Evolutionary conservation across 805 yeast species (phyloP).

Genomic region (Barnettozyma siamensis): DNA sequence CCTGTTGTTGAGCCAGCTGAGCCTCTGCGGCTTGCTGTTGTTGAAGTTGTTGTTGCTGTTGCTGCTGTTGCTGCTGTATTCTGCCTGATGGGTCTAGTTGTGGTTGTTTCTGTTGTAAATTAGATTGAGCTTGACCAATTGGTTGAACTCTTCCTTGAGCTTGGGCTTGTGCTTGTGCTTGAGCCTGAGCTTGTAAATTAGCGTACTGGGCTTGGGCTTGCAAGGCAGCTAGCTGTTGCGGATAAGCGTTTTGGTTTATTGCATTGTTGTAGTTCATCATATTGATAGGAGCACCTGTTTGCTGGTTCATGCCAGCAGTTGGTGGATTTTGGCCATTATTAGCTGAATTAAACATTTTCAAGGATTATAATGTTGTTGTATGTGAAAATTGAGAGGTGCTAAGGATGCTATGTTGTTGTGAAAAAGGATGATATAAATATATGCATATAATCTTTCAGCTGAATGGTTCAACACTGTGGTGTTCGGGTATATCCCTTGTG

Average conservation of each 20-base stretch:
- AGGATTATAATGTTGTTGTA: background rate
- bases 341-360: slow-evolving; percentile 1
- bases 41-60: slow-evolving; percentile 2
- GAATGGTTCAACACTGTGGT: too few species aligned
- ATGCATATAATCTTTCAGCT: too few species aligned
- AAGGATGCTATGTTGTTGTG: too few species aligned
- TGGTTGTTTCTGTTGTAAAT: background rate
- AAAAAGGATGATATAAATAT: too few species aligned
- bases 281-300: background rate
- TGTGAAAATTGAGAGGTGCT: too few species aligned
- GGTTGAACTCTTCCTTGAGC: slow-evolving; percentile 7
- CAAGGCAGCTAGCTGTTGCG: slow-evolving; percentile 15
- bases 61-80: slow-evolving; percentile 5
- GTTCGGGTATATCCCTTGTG: too few species aligned
- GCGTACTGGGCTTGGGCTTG: slow-evolving; percentile 16
- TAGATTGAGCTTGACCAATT: background rate
- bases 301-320: background rate
- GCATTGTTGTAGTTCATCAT: slow-evolving; percentile 6
- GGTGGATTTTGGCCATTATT: background rate
- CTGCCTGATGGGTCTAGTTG: background rate
- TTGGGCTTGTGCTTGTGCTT: slow-evolving; percentile 12
- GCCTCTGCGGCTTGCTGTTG: background rate
- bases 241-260: slow-evolving; percentile 8
- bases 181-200: slow-evolving; percentile 12
- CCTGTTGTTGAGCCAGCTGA: slow-evolving; percentile 14